phyloP scores from a whole-genome alignment of 2,329 filamentous ascomycete genomes.

The Fusarium albidum region DNA sequence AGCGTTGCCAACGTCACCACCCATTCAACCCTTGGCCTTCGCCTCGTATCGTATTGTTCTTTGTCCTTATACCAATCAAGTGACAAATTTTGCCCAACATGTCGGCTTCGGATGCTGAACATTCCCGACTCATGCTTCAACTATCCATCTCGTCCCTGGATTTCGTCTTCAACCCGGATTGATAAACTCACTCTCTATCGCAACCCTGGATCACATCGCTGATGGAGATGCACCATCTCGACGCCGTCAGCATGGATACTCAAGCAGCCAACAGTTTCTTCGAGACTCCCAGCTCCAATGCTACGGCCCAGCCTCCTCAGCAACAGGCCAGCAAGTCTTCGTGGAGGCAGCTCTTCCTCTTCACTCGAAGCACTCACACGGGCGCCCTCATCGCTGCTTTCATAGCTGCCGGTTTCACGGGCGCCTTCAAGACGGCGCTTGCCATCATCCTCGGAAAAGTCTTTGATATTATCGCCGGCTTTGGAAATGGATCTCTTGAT shows the following conservation, averaged over 20 bases:
- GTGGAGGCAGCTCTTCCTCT: conserved; percentile 70
- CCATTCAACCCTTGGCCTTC: not conserved
- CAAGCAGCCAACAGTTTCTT: not conserved
- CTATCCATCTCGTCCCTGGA: not conserved
- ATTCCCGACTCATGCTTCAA: not conserved
- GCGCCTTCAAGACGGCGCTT: conserved; percentile 69
- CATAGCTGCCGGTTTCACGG: conserved; percentile 64
- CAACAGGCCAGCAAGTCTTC: conserved; percentile 33
- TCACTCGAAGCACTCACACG: conserved; percentile 70
- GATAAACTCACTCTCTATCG: not conserved
- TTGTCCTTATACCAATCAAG: conserved; percentile 17
- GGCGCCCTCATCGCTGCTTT: conserved; percentile 63
- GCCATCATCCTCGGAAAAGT: conserved; percentile 77
- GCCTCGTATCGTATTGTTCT: conserved; percentile 33
- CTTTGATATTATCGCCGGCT: conserved; percentile 75
- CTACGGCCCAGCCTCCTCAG: not conserved
- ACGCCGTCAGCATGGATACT: conserved; percentile 20
- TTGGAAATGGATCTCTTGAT: conserved; percentile 63
- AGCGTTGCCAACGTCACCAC: conserved; percentile 6
- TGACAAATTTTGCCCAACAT: not conserved
- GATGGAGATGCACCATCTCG: not conserved
- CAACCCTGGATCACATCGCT: not conserved
- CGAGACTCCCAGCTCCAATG: not conserved
- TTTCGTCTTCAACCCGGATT: not conserved
- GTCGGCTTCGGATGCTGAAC: not conserved